These are phyloP conservation scores for Cordyceps farinosa DNA, from an alignment of 2,329 filamentous ascomycete genomes.

Conservation along the genomic window DNA sequence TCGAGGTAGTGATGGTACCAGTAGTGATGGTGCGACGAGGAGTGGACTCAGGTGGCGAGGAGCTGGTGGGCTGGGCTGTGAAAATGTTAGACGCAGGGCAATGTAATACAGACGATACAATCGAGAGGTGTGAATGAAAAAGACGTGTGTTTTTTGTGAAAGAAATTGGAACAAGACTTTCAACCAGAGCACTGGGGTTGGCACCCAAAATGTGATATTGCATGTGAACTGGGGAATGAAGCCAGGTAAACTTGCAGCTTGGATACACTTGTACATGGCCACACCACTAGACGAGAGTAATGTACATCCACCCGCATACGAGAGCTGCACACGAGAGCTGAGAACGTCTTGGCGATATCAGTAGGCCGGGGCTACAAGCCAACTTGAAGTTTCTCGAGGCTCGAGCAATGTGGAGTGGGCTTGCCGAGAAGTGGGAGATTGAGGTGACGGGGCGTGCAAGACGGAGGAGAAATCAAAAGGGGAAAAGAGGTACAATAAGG, in stretches of 20 bases:
- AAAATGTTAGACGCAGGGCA: neutral
- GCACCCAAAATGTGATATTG: neutral
- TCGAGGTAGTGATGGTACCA: conserved; percentile 34
- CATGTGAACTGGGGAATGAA: neutral
- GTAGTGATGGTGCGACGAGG: conserved; percentile 32
- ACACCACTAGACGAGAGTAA: too few relatives aligned
- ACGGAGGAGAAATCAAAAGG: too few relatives aligned
- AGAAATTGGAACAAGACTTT: neutral
- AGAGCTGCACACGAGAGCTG: neutral
- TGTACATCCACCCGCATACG: neutral
- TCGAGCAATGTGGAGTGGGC: too few relatives aligned
- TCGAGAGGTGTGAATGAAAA: too few relatives aligned
- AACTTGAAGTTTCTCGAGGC: too few relatives aligned
- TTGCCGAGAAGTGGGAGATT: too few relatives aligned
- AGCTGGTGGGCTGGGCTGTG: conserved; percentile 8
- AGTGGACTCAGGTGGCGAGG: conserved; percentile 21
- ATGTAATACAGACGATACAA: neutral
- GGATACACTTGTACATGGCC: neutral
- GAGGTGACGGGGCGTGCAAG: too few relatives aligned
- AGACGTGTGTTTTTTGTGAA: neutral
- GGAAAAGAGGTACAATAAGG: too few relatives aligned
- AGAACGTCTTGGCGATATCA: too few relatives aligned
- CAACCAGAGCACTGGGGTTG: neutral
- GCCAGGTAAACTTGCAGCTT: neutral
- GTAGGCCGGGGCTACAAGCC: too few relatives aligned